Evolutionary conservation across 352 stramenopile species (phyloP).

Genomic region (Phytophthora crassamura): DNA sequence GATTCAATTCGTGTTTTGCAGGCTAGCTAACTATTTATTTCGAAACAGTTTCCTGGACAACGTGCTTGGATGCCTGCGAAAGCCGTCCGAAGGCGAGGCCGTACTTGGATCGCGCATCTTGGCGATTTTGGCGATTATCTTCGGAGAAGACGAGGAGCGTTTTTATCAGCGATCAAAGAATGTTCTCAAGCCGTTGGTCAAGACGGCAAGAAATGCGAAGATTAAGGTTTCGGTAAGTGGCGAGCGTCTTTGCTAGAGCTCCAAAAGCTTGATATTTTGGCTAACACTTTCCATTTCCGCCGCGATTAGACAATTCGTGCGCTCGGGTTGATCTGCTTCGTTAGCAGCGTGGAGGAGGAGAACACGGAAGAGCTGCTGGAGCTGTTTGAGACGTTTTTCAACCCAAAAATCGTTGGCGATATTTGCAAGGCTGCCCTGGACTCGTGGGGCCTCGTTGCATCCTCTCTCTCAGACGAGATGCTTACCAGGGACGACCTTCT

Average conservation of each 20-base stretch:
- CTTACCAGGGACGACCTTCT: constrained; percentile 60
- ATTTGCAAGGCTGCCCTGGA: constrained; percentile 75
- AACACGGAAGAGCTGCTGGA: constrained; percentile 71
- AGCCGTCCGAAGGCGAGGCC: constrained; percentile 76
- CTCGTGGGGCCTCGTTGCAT: constrained; percentile 79
- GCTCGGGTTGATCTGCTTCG: constrained; percentile 77
- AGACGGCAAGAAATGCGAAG: constrained; percentile 60
- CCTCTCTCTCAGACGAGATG: constrained; percentile 59
- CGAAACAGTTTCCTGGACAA: constrained; percentile 71
- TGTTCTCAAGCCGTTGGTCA: constrained; percentile 75
- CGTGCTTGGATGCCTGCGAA: constrained; percentile 69
- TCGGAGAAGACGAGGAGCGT: constrained; percentile 74
- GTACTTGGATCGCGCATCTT: constrained; percentile 74
- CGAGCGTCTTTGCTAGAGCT: not conserved
- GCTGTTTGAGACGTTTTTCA: constrained; percentile 74
- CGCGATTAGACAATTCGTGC: constrained; percentile 61
- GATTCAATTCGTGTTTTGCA: not conserved
- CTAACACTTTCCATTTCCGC: not conserved
- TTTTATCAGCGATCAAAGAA: constrained; percentile 80
- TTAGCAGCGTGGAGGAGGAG: constrained; percentile 82
- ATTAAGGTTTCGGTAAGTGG: constrained; percentile 70
- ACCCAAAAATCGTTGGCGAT: constrained; percentile 63
- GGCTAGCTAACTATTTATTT: not conserved
- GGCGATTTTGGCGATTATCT: constrained; percentile 76
- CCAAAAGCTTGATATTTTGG: too few relatives aligned